These are phyloP conservation scores for Volvariella surrecta DNA, from an alignment of 1,284 basidiomycete genomes.

Conservation along the genomic window DNA sequence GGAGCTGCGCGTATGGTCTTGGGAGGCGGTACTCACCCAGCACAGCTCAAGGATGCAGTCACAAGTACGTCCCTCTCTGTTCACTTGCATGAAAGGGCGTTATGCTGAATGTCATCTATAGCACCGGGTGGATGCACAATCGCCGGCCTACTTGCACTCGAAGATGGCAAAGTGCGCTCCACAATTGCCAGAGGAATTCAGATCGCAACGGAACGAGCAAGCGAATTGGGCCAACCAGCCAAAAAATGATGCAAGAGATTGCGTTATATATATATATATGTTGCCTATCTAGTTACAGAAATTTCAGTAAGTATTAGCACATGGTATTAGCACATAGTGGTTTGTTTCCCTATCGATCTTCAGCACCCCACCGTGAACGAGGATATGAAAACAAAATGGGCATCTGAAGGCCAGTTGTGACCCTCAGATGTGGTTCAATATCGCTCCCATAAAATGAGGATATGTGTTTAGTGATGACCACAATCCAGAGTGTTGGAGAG, in stretches of 20 bases:
- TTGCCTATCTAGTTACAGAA: slow-evolving; percentile 1
- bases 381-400: slow-evolving; percentile 18
- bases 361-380: slow-evolving; percentile 13
- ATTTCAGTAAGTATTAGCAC: slow-evolving; percentile 1
- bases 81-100: background rate
- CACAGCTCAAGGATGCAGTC: slow-evolving; percentile 95
- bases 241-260: slow-evolving; percentile 25
- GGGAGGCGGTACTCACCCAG: slow-evolving; percentile 83
- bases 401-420: slow-evolving; percentile 7
- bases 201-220: slow-evolving; percentile 83
- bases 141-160: slow-evolving; percentile 89
- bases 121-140: slow-evolving; percentile 99
- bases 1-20: slow-evolving; percentile 96
- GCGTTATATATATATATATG: background rate
- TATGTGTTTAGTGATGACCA: slow-evolving; percentile 60
- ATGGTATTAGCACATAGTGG: slow-evolving; percentile 3
- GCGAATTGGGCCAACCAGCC: slow-evolving; percentile 61
- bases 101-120: slow-evolving; percentile 21
- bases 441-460: slow-evolving; percentile 89
- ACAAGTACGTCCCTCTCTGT: slow-evolving; percentile 85
- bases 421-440: slow-evolving; percentile 23
- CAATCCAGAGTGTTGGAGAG: slow-evolving; percentile 87
- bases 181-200: slow-evolving; percentile 97
- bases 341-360: slow-evolving; percentile 14
- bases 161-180: slow-evolving; percentile 90